These are phyloP conservation scores for Colletotrichum coccodes DNA, from an alignment of 2,329 filamentous ascomycete species.

Conservation along the genomic window DNA sequence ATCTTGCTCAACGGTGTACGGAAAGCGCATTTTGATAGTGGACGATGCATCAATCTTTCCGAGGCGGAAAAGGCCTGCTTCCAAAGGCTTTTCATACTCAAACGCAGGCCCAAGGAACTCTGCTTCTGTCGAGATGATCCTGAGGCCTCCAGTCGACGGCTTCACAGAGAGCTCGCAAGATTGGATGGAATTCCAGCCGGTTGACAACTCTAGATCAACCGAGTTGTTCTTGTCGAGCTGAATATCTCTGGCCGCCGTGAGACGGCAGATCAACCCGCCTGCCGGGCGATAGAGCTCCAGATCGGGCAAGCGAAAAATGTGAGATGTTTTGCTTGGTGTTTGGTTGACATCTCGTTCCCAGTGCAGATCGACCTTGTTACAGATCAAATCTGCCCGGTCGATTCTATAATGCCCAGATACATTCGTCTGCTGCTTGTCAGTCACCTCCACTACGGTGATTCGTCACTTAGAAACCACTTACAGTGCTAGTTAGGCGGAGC, in stretches of 20 bases:
- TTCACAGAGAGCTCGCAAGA: conserved; percentile 70
- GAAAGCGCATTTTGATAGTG: conserved; percentile 71
- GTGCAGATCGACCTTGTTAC: conserved; percentile 71
- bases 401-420: conserved; percentile 80
- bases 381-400: conserved; percentile 74
- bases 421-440: conserved; percentile 60
- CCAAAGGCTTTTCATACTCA: conserved; percentile 59
- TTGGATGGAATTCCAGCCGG: conserved; percentile 78
- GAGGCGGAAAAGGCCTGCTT: conserved; percentile 64
- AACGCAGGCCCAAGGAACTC: conserved; percentile 55
- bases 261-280: conserved; percentile 73
- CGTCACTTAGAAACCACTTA: conserved; percentile 37
- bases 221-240: conserved; percentile 83
- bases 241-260: conserved; percentile 75
- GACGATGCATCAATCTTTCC: conserved; percentile 55
- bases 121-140: conserved; percentile 70
- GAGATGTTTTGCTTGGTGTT: conserved; percentile 54
- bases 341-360: conserved; percentile 69
- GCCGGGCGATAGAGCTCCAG: conserved; percentile 79
- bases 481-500: conserved; percentile 40
- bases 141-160: conserved; percentile 72
- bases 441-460: background rate
- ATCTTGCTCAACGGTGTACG: conserved; percentile 86
- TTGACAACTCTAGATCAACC: conserved; percentile 77
- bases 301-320: conserved; percentile 67